Base-by-base conservation (phyloP, 305 asterid species). In the Ajuga reptans region DNA sequence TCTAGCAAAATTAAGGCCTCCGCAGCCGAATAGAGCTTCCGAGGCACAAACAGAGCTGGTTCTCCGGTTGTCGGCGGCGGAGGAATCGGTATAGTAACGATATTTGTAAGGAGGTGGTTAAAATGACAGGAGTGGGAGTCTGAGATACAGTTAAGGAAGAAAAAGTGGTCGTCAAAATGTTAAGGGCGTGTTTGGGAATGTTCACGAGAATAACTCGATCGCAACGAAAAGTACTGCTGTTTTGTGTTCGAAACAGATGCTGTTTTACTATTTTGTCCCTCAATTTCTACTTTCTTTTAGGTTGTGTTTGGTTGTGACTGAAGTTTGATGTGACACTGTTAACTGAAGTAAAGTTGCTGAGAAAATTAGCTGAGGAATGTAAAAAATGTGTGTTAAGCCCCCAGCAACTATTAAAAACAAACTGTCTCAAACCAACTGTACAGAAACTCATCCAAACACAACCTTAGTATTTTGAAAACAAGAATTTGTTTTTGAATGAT, bases 111-210 rank as follows among this genome's bases (percentile, higher is more conserved):
- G 73, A 58, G 68, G 61, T 58, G 8, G 80, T 74, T 75, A 61
- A 68, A 64, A 65, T 64, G 81, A 75, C 74, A 62, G 72, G 58
- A 41, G 69, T 42, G 46, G 63, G 72, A 66, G 56, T 61, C 77
- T 64, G 65, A 10, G 65, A 45, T 49, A 61, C 70, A 15, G 67
- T 72, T 69, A 10, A n/a, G 59, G 52, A 43, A 21, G 73, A 64
- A 66, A n/a, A 79, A 55, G 78, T 62, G 77, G 73, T 53, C 64
- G 79, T 75, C 60, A 72, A 75, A n/a, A 45, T 75, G 58, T 39
- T 61, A 75, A 21, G 78, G 81, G 76, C 76, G 71, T 76, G 77
- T 81, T 78, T 75, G 72, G 75, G 75, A 72, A 54, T 74, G 56
- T 58, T 75, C 24, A 74, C 72, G 60, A 49, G 65, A 77, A 56